Evolutionary conservation across 78 protist genomes (phyloP), one percentile per base, ranked within the genome.

Genomic region (Bodo saltans): DNA sequence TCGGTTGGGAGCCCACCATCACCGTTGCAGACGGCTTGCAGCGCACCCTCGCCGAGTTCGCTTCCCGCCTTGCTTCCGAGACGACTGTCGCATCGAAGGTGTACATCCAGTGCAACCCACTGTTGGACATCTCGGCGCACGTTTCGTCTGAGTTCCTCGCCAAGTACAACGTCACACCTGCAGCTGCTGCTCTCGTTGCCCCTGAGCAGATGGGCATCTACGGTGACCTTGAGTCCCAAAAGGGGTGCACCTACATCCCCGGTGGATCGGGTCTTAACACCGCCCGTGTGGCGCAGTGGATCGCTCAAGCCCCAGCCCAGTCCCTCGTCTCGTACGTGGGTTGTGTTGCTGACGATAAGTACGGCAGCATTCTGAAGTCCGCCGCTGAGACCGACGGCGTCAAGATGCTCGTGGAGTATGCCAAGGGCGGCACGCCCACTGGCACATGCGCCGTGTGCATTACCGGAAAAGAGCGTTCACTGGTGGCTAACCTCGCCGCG

Each of bases 401-500:
- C 37, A 83, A 25, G 52, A 90, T 34, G 83, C 40, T 29, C 85
- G 78, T 11, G 87, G 33, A 23, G 72, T 27, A 32, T 42, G 0
- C 11, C 29, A 81, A 35, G 4, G 89, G 30, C 25, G 72, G 0
- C 12, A 28, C 70, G 0, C 93, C 97, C 47, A 96, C 99, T 34
- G 99, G 99, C 73, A 93, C 95, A 11, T 97, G 98, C 87, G 98
- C 97, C 28, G 96, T 91, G 37, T 82, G 90, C 38, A 78, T 96
- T 53, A 83, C 67, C 35, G 91, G 83, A 47, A 80, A 78, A 67
- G 90, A 95, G 72, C 90, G 99, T 25, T 82, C 96, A 29, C 80
- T 95, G 37, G 89, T 93, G 0, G 93, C 98, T 39, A 74, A 92
- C 83, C 86, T 97, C 70, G 94, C 93, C 60, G 99, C 99, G 26